Base-by-base conservation (phyloP, 208 protist species). In the Leptomonas seymouri region DNA sequence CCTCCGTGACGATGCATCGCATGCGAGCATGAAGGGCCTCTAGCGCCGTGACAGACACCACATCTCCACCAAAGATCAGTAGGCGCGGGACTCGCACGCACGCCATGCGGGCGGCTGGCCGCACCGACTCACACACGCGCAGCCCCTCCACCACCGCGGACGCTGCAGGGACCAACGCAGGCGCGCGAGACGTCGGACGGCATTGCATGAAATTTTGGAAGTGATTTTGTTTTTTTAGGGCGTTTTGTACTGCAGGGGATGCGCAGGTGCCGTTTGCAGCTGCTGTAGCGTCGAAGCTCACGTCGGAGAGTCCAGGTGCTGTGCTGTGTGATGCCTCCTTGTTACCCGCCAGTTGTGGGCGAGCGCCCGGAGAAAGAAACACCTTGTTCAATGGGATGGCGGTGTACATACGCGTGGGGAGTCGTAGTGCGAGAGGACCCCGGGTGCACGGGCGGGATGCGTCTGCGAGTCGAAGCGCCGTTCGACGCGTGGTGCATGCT, bases 31-130 rank as follows among this genome's bases (percentile, higher is more conserved):
- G 82, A 20, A 96, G 72, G 1, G 86, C 87, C 61, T 88, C 79
- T 3, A 96, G 83, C 1, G 83, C 84, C 0, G 85, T 84, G 18
- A 93, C 71, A 1, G 86, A 93, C 21, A 96, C 91, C 16, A 84
- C 71, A 55, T 94, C 91, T 0, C 91, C 91, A 39, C 91, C 91
- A 75, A 96, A 93, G 74, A 96, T 89, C 30, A 96, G 77, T 9
- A 96, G 36, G 5, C 85, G 85, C 3, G 85, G 85, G 12, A 90
- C 48, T 23, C 80, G 83, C 27, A 85, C 77, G 21, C 54, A 76
- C 50, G 46, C 51, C n/a, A 39, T 45, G 63, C 31, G 59, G 1
- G 70, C 21, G 1, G 50, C 39, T 5, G 31, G 44, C 9, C 23
- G 50, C 28, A 20, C 12, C 1, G 39, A 49, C 16, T 70, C 63